A percentile compares a stretch with the other conserved stretches of the same genome.
These are phyloP conservation scores for Hyaloscypha finlandica DNA, from an alignment of 495 filamentous ascomycete species.

Conservation along the genomic window DNA sequence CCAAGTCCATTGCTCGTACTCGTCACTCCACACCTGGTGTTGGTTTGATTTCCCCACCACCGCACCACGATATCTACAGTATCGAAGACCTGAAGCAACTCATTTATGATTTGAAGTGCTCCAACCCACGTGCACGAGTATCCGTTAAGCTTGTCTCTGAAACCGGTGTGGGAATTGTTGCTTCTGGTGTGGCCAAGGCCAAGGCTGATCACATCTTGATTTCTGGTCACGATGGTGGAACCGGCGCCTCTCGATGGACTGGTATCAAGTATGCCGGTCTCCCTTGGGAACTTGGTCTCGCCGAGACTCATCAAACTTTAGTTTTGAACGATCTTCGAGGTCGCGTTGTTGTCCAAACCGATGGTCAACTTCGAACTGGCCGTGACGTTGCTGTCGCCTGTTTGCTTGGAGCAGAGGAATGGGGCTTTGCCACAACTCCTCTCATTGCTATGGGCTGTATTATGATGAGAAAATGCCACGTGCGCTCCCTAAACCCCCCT, in stretches of 20 bases:
- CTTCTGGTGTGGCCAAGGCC: conserved; percentile 97
- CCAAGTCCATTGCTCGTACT: conserved; percentile 92
- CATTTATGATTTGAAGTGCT: conserved; percentile 98
- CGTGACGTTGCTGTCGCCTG: conserved; percentile 96
- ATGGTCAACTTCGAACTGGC: conserved; percentile 93
- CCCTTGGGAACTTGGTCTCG: conserved; percentile 97
- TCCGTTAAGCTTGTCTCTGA: conserved; percentile 99
- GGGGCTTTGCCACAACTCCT: conserved; percentile 96
- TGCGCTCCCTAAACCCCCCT: no score
- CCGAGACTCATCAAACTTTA: conserved; percentile 98
- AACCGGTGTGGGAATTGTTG: conserved; percentile 97
- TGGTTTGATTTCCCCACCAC: conserved; percentile 96
- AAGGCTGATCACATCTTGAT: conserved; percentile 98
- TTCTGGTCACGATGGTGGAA: conserved; percentile 97
- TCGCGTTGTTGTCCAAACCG: conserved; percentile 95
- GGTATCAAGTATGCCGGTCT: conserved; percentile 99
- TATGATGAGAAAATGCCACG: conserved; percentile 78
- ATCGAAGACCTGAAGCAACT: conserved; percentile 99
- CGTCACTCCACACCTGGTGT: conserved; percentile 99
- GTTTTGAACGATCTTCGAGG: conserved; percentile 97
- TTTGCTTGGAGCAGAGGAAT: conserved; percentile 95
- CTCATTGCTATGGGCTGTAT: conserved; percentile 98
- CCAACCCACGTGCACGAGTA: conserved; percentile 91
- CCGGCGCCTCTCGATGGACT: conserved; percentile 97
- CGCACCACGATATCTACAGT: conserved; percentile 99